These are phyloP conservation scores for Diaporthe citrichinensis DNA, from an alignment of 2,329 filamentous ascomycete species.

Conservation along the genomic window DNA sequence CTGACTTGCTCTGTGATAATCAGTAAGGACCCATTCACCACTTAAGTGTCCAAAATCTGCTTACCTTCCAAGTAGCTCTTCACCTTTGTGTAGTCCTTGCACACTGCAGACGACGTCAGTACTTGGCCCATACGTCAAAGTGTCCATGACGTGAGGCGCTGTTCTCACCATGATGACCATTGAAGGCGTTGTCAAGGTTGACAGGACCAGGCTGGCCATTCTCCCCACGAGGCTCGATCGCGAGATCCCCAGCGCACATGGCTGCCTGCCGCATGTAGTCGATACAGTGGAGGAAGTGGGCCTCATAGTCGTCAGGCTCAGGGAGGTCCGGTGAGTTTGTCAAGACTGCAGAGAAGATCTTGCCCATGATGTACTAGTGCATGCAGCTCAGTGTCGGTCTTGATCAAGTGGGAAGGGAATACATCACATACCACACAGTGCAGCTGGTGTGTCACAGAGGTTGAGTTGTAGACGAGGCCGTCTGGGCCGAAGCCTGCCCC, in stretches of 20 bases:
- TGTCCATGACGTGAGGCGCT: background rate
- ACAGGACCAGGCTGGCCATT: conserved; percentile 44
- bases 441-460: conserved; percentile 58
- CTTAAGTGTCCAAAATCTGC: background rate
- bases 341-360: conserved; percentile 49
- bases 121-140: background rate
- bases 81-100: conserved; percentile 46
- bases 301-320: conserved; percentile 46
- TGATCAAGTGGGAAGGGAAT: background rate
- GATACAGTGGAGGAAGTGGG: conserved; percentile 55
- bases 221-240: conserved; percentile 46
- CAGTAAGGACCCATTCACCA: background rate
- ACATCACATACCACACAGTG: conserved; percentile 54
- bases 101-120: conserved; percentile 40
- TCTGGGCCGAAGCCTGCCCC: conserved; percentile 34
- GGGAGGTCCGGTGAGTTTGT: conserved; percentile 39
- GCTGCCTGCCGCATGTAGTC: conserved; percentile 48
- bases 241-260: conserved; percentile 47
- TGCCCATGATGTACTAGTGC: conserved; percentile 52
- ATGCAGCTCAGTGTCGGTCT: background rate
- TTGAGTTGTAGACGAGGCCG: conserved; percentile 55
- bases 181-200: conserved; percentile 46
- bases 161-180: conserved; percentile 45
- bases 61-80: conserved; percentile 45
- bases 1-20: conserved; percentile 31